These are phyloP conservation scores for Malus sieversii DNA, from an alignment of 306 rosid genomes.

Conservation along the genomic window DNA sequence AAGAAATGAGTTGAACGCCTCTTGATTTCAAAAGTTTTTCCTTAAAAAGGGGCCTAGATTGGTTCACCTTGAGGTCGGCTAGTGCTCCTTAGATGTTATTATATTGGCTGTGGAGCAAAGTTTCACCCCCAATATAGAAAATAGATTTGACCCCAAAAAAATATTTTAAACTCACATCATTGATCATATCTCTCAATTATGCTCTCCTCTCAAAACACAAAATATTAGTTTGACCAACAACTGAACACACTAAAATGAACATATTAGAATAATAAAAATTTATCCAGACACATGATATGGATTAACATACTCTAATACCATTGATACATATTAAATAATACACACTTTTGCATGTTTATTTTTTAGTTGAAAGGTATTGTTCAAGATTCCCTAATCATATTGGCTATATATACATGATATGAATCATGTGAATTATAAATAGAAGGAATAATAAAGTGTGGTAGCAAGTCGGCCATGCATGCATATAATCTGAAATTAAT, in stretches of 20 bases:
- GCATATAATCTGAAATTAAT: neutral
- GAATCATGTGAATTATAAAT: constrained; percentile 1
- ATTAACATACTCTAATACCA: neutral
- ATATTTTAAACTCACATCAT: neutral
- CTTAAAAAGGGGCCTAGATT: neutral
- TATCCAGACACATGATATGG: neutral
- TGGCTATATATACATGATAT: neutral
- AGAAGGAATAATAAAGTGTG: neutral
- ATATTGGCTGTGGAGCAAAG: neutral
- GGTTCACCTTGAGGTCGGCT: neutral
- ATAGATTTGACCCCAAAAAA: neutral
- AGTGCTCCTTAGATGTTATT: neutral
- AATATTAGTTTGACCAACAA: neutral
- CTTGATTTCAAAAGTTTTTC: neutral
- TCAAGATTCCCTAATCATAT: neutral
- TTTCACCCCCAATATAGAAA: neutral
- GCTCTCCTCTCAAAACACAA: neutral
- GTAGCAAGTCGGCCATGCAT: constrained; percentile 13
- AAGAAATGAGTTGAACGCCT: neutral
- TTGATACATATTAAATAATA: neutral
- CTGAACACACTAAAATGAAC: neutral
- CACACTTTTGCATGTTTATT: neutral
- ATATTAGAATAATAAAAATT: no score
- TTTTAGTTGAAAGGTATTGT: neutral
- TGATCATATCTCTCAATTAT: neutral